These are phyloP conservation scores for Fusarium hostae DNA, from an alignment of 2,329 filamentous ascomycete species.

Conservation along the genomic window DNA sequence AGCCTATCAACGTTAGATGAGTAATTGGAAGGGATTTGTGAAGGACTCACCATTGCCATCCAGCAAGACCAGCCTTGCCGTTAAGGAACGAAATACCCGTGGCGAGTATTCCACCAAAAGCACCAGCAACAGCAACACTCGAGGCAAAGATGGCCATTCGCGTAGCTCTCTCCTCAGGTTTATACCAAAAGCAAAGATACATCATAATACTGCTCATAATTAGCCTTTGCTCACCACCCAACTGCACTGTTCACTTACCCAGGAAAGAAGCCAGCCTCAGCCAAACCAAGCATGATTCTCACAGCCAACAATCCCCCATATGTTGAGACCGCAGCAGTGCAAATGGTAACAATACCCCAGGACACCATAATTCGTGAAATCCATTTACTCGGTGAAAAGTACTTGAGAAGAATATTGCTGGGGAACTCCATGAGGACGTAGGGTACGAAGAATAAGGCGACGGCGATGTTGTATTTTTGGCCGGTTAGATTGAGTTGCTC, in stretches of 20 bases:
- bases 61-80: conserved; percentile 58
- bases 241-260: conserved; percentile 34
- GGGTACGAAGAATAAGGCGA: conserved; percentile 47
- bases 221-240: no score
- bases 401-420: conserved; percentile 50
- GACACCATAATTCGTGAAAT: conserved; percentile 54
- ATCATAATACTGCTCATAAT: no score
- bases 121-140: conserved; percentile 66
- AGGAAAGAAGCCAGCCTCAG: conserved; percentile 64
- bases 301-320: conserved; percentile 60
- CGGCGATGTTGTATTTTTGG: conserved; percentile 48
- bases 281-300: conserved; percentile 62
- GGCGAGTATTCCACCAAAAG: conserved; percentile 70
- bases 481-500: conserved; percentile 46
- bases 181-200: conserved; percentile 73
- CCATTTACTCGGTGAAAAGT: conserved; percentile 50
- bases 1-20: conserved; percentile 57
- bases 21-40: rapidly evolving
- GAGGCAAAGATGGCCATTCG: conserved; percentile 70
- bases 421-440: conserved; percentile 49
- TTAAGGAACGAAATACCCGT: conserved; percentile 60
- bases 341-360: conserved; percentile 63
- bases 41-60: conserved; percentile 59
- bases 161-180: conserved; percentile 66
- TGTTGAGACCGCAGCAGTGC: conserved; percentile 59